These are phyloP conservation scores for Heliamphora pulchella DNA, from an alignment of 179 eudicot species.

Conservation along the genomic window DNA sequence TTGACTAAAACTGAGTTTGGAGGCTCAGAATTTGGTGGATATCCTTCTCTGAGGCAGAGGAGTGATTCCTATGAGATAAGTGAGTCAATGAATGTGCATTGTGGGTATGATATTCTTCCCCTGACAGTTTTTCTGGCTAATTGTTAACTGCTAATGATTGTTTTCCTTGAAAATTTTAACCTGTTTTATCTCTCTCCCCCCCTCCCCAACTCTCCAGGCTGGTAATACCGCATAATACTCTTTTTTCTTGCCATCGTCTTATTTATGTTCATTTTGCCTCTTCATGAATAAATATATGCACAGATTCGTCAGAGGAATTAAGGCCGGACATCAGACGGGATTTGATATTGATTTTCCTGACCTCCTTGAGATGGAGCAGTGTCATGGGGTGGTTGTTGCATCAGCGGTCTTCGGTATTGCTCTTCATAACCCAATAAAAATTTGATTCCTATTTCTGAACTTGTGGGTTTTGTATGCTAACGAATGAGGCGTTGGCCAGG, in stretches of 20 bases:
- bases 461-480: conserved; percentile 19
- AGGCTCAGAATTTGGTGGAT: conserved; percentile 96
- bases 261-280: conserved; percentile 5
- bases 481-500: conserved; percentile 37
- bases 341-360: conserved; percentile 78
- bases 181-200: no score
- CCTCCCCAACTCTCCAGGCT: no score
- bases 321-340: conserved; percentile 84
- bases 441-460: neutral
- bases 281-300: neutral
- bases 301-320: conserved; percentile 79
- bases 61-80: conserved; percentile 72
- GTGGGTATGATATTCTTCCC: conserved; percentile 61
- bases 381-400: conserved; percentile 84
- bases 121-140: no score
- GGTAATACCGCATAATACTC: no score
- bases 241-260: neutral
- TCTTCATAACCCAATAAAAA: conserved; percentile 4
- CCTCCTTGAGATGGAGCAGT: conserved; percentile 78
- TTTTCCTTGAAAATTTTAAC: neutral
- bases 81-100: conserved; percentile 88
- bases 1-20: conserved; percentile 72
- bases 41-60: conserved; percentile 86
- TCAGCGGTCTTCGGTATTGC: conserved; percentile 91
- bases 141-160: neutral